Evolutionary conservation across 495 filamentous ascomycete species (phyloP), one percentile per base, ranked within the genome.

Genomic region (Ramalina intermedia): DNA sequence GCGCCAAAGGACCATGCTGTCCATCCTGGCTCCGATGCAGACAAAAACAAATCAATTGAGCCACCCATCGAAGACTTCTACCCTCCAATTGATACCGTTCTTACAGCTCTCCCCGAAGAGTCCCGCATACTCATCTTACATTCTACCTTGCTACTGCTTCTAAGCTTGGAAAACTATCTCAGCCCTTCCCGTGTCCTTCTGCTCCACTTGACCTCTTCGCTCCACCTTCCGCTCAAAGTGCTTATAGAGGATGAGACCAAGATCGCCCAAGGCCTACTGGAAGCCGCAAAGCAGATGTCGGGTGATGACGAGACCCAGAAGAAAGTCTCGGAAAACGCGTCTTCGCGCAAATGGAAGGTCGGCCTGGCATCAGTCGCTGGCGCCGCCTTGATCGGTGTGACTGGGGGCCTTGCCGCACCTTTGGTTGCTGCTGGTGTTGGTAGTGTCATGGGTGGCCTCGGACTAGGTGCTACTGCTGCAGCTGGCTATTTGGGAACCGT

Each of bases 361-460:
- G 84, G 83, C 14, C 66, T 94, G 12, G 88, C 87, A 4, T 81
- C 81, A n/a, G 84, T 87, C 0, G 81, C 78, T 21, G 79, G 79
- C 20, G 85, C 81, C 37, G 87, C 76, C 0, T 61, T 94, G 7
- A 87, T 95, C 41, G 84, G 82, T 2, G 68, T 95, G 2, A 94
- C 84, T 6, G 83, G 86, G 13, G 81, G 81, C 23, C 76, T 96
- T 4, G 82, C 88, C 5, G 83, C 85, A 4, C 84, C 91, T 0
- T 66, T 96, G 2, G 76, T 88, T 13, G 85, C 82, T 5, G 88
- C 85, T 9, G 84, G 86, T 0, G 71, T 96, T 39, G 88, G 90
- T 33, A 80, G 80, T 1, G 72, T 94, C 0, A 80, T 90, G 71
- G 85, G 85, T 17, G 85, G 83, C 4, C 59, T 88, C 6, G 87